phyloP scores from a whole-genome alignment of 305 asterid genomes.

The Fraxinus floribunda region DNA sequence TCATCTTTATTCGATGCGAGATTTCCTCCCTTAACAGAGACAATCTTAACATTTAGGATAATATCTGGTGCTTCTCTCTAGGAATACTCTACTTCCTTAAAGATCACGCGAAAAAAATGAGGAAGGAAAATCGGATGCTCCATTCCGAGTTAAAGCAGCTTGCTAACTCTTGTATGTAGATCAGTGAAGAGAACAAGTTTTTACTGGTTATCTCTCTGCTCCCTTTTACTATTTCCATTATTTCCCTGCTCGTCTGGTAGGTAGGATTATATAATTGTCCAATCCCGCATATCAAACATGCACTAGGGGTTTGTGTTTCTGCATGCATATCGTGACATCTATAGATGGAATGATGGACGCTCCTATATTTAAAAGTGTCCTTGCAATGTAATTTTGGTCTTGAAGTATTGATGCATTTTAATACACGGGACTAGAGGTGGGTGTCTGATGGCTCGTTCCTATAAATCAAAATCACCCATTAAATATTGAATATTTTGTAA shows the following conservation, averaged over 20 bases:
- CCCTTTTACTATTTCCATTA: conserved; percentile 9
- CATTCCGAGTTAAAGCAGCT: conserved; percentile 7
- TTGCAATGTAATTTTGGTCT: not conserved
- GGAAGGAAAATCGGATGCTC: conserved; percentile 20
- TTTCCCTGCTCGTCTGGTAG: not conserved
- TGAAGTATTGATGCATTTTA: not conserved
- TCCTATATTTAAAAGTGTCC: not conserved
- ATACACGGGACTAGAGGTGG: not conserved
- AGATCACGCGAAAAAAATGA: conserved; percentile 26
- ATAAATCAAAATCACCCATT: not conserved
- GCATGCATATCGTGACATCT: not conserved
- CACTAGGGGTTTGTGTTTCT: not conserved
- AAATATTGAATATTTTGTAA: not conserved
- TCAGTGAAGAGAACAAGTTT: conserved; percentile 27
- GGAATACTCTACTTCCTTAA: conserved; percentile 17
- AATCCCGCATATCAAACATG: not conserved
- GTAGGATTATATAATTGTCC: not conserved
- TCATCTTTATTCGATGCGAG: too few relatives aligned
- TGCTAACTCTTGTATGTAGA: conserved; percentile 22
- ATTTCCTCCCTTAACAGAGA: too few relatives aligned
- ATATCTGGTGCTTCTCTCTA: conserved; percentile 15
- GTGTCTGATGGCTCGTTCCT: not conserved
- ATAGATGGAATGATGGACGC: too few relatives aligned
- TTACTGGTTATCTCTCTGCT: conserved; percentile 33
- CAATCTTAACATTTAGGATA: not conserved